Conservation (phyloP, 2,329 filamentous ascomycete species). For the Epicoccum sorghinum region DNA sequence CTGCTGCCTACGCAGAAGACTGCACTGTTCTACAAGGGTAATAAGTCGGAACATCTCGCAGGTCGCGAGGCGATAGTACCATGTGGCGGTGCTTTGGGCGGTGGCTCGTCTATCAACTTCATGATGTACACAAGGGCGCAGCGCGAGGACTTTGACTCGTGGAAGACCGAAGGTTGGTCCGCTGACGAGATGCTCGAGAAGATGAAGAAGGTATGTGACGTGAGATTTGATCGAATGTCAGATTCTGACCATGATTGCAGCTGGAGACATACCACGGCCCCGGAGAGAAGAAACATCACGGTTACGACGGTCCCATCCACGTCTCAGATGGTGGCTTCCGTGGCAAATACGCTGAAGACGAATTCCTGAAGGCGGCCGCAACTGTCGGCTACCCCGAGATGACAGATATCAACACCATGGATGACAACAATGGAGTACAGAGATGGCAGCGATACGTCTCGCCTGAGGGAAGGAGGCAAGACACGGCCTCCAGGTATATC, state of each 20-base stretch:
- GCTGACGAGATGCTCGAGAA: slow-evolving; percentile 60
- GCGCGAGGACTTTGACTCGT: slow-evolving; percentile 58
- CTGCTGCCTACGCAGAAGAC: slow-evolving; percentile 57
- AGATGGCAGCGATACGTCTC: slow-evolving; percentile 58
- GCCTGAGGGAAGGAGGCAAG: slow-evolving; percentile 62
- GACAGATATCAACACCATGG: slow-evolving; percentile 61
- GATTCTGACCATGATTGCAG: slow-evolving; percentile 26
- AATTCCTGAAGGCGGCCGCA: slow-evolving; percentile 58
- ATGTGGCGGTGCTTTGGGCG: slow-evolving; percentile 63
- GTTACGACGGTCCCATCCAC: slow-evolving; percentile 61
- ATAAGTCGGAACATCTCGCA: slow-evolving; percentile 54
- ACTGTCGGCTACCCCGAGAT: slow-evolving; percentile 59
- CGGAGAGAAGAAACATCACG: slow-evolving; percentile 56
- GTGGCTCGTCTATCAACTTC: slow-evolving; percentile 56
- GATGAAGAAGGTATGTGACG: slow-evolving; percentile 55
- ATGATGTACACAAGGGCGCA: slow-evolving; percentile 55
- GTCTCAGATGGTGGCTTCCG: slow-evolving; percentile 59
- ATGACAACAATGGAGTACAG: slow-evolving; percentile 50
- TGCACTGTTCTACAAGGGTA: slow-evolving; percentile 60
- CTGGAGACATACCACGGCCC: slow-evolving; percentile 63
- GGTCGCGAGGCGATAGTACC: slow-evolving; percentile 54
- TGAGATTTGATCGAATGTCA: neutral
- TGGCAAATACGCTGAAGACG: slow-evolving; percentile 50
- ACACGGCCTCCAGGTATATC: slow-evolving; percentile 62
- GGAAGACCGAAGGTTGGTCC: slow-evolving; percentile 60